phyloP scores from a whole-genome alignment of 2,329 filamentous ascomycete genomes.

The Pseudogymnoascus sp. region DNA sequence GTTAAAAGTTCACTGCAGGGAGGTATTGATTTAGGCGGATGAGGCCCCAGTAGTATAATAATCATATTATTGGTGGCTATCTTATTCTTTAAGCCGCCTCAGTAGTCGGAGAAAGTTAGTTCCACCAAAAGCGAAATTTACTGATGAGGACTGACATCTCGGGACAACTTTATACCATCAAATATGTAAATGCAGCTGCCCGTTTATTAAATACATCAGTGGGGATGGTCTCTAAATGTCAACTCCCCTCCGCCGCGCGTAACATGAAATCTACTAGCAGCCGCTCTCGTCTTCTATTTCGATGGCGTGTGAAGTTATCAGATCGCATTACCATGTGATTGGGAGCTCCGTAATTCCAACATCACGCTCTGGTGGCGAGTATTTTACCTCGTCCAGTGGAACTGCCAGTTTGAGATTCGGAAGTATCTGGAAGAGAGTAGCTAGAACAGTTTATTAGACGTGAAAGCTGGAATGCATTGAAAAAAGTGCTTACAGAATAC shows the following conservation, averaged over 20 bases:
- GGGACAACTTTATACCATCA: not conserved
- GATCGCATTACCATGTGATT: slow-evolving; percentile 28
- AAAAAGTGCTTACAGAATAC: slow-evolving; percentile 35
- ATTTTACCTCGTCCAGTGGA: slow-evolving; percentile 35
- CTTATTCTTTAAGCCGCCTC: not conserved
- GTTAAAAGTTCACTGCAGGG: not conserved
- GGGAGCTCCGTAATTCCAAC: slow-evolving; percentile 36
- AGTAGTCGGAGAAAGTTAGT: not conserved
- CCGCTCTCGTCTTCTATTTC: not conserved
- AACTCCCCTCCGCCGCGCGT: not conserved
- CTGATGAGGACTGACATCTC: not conserved
- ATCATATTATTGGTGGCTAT: not conserved
- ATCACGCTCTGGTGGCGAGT: slow-evolving; percentile 33
- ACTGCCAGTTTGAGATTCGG: slow-evolving; percentile 35
- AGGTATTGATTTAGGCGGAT: not conserved
- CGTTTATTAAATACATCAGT: not conserved
- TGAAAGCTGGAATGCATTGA: not conserved
- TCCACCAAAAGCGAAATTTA: not conserved
- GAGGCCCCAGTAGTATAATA: not conserved
- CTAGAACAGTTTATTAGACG: slow-evolving; percentile 17
- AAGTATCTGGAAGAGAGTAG: slow-evolving; percentile 34
- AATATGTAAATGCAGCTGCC: not conserved
- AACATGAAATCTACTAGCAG: not conserved
- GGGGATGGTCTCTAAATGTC: not conserved
- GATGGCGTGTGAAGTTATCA: not conserved